Evolutionary conservation across 371 early-diverging fungal species (phyloP), one percentile per base, ranked within the genome.

Genomic region (Lichtheimia hyalospora): DNA sequence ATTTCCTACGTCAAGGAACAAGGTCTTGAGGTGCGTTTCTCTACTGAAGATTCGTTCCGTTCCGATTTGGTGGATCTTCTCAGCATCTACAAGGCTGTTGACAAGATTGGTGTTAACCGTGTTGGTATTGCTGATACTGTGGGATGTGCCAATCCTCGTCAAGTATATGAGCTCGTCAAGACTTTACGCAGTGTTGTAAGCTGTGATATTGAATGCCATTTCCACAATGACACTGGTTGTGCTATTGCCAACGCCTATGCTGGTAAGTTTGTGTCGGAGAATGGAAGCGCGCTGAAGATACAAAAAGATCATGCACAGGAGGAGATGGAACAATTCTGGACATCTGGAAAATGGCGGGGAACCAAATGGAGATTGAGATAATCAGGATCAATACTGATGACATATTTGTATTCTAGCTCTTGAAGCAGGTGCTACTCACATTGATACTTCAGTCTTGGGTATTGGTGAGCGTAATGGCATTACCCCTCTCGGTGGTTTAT

Each of bases 121-220:
- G 97, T 96, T 54, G 97, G 97, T 60, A 93, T 96, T 71, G 97
- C 97, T n/a, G 97, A 96, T 74, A 96, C 97, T 4, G 97, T 96
- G 39, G 97, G 97, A 12, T 95, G 95, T 62, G 97, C 97, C 52
- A 92, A 92, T 71, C 96, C 97, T 49, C 89, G 93, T 50, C 97
- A 96, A 80, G 97, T 96, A 16, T 94, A 94, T 61, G 96, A 96
- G 62, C 86, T 96, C 41, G 95, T 96, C 62, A 84, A 89, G 66
- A 96, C 95, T 15, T 81, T 96, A 21, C 88, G 97, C 57, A 83
- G 89, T 54, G 93, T 95, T 40, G 94, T 96, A 43, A 91, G 89
- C 59, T 95, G 96, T 70, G 97, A 96, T 69, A 96, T 96, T 61
- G 97, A 96, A 76, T 92, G 93, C 73, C 97, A 96, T 71, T 96